phyloP scores from a whole-genome alignment of 306 rosid genomes.

The Rosa rugosa region DNA sequence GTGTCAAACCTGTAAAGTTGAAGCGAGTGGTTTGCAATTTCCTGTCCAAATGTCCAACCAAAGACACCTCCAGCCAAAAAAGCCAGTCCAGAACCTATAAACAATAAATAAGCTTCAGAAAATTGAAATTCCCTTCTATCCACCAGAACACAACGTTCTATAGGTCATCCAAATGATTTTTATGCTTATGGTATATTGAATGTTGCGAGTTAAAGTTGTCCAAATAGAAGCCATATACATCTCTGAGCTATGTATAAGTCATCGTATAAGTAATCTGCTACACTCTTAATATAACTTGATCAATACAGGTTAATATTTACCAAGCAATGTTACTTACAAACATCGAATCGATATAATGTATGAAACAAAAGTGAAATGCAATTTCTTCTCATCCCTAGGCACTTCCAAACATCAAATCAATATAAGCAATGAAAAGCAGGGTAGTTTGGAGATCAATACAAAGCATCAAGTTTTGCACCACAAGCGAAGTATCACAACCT shows the following conservation, averaged over 20 bases:
- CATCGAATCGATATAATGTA: neutral
- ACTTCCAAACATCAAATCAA: neutral
- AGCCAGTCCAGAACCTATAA: conserved; percentile 70
- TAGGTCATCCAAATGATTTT: neutral
- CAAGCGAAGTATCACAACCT: neutral
- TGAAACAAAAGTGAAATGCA: neutral
- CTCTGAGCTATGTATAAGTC: neutral
- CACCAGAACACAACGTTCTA: conserved; percentile 1
- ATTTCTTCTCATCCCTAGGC: neutral
- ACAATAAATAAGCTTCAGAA: conserved; percentile 2
- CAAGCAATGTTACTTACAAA: neutral
- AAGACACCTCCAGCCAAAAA: conserved; percentile 74
- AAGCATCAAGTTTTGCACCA: neutral
- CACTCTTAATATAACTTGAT: neutral
- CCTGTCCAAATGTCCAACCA: conserved; percentile 64
- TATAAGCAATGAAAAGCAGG: neutral
- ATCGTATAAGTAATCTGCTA: neutral
- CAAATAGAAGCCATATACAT: neutral
- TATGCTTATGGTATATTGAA: neutral
- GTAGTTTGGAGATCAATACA: neutral
- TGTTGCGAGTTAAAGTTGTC: neutral
- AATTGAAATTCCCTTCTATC: neutral
- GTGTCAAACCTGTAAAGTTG: conserved; percentile 90
- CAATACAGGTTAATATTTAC: neutral
- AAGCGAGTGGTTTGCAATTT: conserved; percentile 67